phyloP scores from a whole-genome alignment of 345 rosid genomes.

The Brassica carinata region DNA sequence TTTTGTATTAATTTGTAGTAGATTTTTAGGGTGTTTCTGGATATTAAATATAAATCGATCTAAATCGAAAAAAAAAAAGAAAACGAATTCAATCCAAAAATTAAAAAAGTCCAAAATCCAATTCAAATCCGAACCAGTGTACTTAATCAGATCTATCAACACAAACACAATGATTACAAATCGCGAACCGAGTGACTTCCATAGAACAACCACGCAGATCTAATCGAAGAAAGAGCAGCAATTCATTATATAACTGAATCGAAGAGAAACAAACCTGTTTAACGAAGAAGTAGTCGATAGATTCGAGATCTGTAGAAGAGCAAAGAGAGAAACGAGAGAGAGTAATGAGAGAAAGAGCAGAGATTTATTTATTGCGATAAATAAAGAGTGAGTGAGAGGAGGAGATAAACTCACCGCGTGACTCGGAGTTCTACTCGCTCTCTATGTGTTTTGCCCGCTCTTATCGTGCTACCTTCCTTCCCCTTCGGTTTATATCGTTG shows the following conservation, averaged over 20 bases:
- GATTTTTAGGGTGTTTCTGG: not conserved
- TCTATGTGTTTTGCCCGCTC: constrained; percentile 37
- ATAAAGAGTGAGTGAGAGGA: constrained; percentile 5
- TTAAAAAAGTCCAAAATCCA: too few species aligned
- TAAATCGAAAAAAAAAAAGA: not conserved
- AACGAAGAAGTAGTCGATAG: constrained; percentile 6
- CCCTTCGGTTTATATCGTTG: constrained; percentile 38
- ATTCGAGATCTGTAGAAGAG: constrained; percentile 21
- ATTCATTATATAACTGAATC: not conserved
- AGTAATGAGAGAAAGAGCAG: not conserved
- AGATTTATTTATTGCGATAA: not conserved
- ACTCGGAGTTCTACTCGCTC: constrained; percentile 38
- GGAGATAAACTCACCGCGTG: constrained; percentile 29
- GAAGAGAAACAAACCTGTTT: constrained; percentile 31
- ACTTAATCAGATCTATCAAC: constrained; percentile 16
- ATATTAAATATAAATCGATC: not conserved
- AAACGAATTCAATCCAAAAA: too few species aligned
- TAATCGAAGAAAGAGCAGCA: constrained; percentile 6
- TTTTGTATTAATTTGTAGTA: not conserved
- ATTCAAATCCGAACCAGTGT: too few species aligned
- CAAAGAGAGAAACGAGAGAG: constrained; percentile 15
- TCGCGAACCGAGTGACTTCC: not conserved
- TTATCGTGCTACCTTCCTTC: constrained; percentile 27
- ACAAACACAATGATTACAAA: not conserved
- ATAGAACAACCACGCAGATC: not conserved